Base-by-base conservation (phyloP, 2,329 filamentous ascomycete genomes). In the Beauveria varroae region DNA sequence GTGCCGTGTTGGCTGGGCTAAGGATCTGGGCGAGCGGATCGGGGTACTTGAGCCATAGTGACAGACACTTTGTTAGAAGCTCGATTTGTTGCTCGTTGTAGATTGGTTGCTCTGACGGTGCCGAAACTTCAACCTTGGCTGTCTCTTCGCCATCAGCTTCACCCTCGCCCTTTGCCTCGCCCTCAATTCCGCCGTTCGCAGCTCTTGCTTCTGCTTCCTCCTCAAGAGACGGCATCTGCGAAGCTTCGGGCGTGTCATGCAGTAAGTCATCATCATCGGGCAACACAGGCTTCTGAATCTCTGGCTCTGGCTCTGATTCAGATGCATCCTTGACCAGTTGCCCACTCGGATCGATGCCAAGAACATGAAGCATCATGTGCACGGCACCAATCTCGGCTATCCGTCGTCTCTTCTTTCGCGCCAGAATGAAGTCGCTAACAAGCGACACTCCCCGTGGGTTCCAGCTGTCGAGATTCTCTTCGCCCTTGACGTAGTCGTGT, bases 401-500 rank as follows among this genome's bases (percentile, higher is more conserved):
- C 18, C 92, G 86, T 62, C 83, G 80, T 67, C 86, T 86, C 70
- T 89, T 88, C 74, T 90, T 91, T 63, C 86, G 86, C 6, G 89
- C 83, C 12, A 81, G 75, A 60, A 97, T 88, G 68, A 88, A 96
- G 73, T 99, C 95, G 62, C 87, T 86, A n/a, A 99, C 88, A 0
- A 99, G 78, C 0, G 91, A 96, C 3, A 98, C 90, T 41, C 95
- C 92, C 47, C 95, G 85, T 2, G 95, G 93, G 8, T 87, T 86
- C 95, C 95, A 99, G 61, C 86, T 86, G 2, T 81, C 86, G 44
- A 99, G 79, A 54, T 87, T 82, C 73, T 99, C 95, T 74, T 99
- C 93, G 60, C 95, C 95, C 73, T 96, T 97, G 68, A 99, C 90
- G 70, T 97, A 98, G 72, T 96, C 91, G 68, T 96, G 89, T 63